These are phyloP conservation scores for Calonectria fujianensis DNA, from an alignment of 2,329 filamentous ascomycete genomes.

Conservation along the genomic window DNA sequence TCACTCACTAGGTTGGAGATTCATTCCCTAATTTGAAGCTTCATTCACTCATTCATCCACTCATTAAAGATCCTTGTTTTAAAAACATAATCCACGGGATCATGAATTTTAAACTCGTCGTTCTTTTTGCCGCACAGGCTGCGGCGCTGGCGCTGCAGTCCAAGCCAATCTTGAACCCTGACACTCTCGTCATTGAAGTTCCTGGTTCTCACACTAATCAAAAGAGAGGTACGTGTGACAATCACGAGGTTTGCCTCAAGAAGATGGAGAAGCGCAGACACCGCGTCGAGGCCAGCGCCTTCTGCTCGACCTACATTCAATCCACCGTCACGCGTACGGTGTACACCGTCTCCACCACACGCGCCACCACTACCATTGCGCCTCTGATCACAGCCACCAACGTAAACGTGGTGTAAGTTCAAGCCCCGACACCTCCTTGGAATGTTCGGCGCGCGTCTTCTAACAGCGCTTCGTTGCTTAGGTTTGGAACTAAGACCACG, in stretches of 20 bases:
- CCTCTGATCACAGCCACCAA: neutral
- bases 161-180: conserved; percentile 7
- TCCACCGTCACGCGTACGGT: neutral
- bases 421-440: too few relatives aligned
- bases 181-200: conserved; percentile 18
- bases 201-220: neutral
- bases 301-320: conserved; percentile 3
- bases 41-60: neutral
- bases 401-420: conserved; percentile 14
- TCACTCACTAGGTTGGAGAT: neutral
- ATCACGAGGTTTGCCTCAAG: neutral
- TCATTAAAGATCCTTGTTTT: neutral
- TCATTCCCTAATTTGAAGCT: too few relatives aligned
- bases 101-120: conserved; percentile 23
- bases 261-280: conserved; percentile 6
- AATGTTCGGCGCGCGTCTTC: neutral
- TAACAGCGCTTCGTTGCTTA: neutral
- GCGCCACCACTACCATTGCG: neutral
- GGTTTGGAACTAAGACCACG: conserved; percentile 13
- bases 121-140: conserved; percentile 22
- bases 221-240: neutral
- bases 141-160: conserved; percentile 18
- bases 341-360: neutral
- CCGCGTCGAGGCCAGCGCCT: neutral
- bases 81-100: neutral